phyloP scores from a whole-genome alignment of 2,329 filamentous ascomycete species.

The Xylariales sp. region DNA sequence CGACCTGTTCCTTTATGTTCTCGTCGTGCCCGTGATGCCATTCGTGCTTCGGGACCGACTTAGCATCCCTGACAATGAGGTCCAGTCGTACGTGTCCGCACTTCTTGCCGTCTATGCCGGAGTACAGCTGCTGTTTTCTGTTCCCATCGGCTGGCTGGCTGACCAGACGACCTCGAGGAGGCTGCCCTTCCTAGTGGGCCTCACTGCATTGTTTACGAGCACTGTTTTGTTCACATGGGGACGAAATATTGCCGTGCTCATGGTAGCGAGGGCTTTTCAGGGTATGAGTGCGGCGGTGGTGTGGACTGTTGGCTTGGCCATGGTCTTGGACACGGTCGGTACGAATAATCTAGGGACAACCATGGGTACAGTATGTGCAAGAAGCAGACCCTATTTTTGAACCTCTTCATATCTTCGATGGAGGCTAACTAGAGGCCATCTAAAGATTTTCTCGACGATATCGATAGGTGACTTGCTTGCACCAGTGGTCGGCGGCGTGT shows the following conservation, averaged over 20 bases:
- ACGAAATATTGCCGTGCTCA: constrained; percentile 39
- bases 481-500: constrained; percentile 54
- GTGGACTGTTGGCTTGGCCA: constrained; percentile 48
- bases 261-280: constrained; percentile 50
- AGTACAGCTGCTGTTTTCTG: constrained; percentile 44
- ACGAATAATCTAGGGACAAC: constrained; percentile 53
- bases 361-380: constrained; percentile 46
- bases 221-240: constrained; percentile 52
- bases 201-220: constrained; percentile 46
- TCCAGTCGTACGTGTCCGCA: constrained; percentile 48
- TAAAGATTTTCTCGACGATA: constrained; percentile 57
- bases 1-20: constrained; percentile 55
- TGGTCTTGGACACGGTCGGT: constrained; percentile 55
- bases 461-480: constrained; percentile 52
- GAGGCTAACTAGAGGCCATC: too few relatives aligned
- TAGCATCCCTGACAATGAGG: constrained; percentile 36
- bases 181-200: constrained; percentile 52
- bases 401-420: too few relatives aligned
- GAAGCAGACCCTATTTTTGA: too few relatives aligned
- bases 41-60: constrained; percentile 52
- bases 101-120: constrained; percentile 51
- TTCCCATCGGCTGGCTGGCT: constrained; percentile 49
- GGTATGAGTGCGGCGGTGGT: constrained; percentile 54
- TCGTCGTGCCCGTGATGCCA: constrained; percentile 54
- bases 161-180: constrained; percentile 49